Base-by-base conservation (phyloP, 2,329 filamentous ascomycete genomes). In the Diaporthe ilicicola region DNA sequence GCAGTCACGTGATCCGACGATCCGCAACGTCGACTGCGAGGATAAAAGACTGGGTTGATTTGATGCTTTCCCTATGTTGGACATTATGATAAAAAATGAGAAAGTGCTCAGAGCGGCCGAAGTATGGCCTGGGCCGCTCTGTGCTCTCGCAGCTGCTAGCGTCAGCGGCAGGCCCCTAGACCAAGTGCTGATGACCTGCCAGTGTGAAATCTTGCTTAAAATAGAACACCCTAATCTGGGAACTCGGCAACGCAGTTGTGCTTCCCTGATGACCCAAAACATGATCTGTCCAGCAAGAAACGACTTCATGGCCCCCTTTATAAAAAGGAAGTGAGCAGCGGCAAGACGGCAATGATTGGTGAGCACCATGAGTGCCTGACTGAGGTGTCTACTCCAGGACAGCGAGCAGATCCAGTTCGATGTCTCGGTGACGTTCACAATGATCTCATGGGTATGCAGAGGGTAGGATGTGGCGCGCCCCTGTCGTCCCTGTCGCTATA, bases 1-100 rank as follows among this genome's bases (percentile, higher is more conserved):
- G 37, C 17, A 27, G 55, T 44, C 55, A 27, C 55, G 55, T 59
- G 55, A 59, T n/a, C 10, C n/a, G n/a, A n/a, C n/a, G n/a, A 59
- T 7, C 1, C 7, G 4, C 37, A 4, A 12, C 2, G 22, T 12
- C 0, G 34, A 19, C 4, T 1, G 15, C 15, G 19, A 17, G 4
- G 2, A 37, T 24, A 32, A 37, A 29, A 17, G 4, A 13, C 19
- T 29, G 19, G 24, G 12, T 22, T 3, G 12, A 42, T 59, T 10
- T 19, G 17, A 19, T 59, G 34, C 1, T n/a, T n/a, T 59, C 32
- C 7, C 1, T 19, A 4, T 53, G 6, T 4, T 0, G 10, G 8
- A 29, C 22, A 8, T 4, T 15, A n/a, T 53, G 0, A 6, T 19
- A n/a, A 32, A 0, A 29, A 29, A 15, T 24, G 12, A 51, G 12